Conservation (phyloP, 176 grass and related monocot genomes). For the Triticum dicoccoides region DNA sequence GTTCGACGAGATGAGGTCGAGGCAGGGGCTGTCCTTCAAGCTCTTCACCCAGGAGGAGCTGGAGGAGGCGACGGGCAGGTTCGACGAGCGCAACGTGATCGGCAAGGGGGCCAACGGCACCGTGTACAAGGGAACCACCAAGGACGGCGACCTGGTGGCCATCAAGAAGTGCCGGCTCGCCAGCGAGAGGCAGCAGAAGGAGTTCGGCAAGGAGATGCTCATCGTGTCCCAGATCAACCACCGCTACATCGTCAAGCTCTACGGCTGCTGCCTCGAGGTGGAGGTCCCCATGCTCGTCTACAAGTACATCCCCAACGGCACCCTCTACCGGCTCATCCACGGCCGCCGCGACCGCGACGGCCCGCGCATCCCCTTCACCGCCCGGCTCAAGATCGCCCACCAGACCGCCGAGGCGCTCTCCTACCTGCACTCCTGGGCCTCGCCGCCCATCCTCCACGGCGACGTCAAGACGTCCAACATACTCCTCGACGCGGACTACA, state of each 20-base stretch:
- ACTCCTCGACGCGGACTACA: conserved; percentile 45
- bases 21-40: conserved; percentile 58
- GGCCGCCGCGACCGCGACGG: background rate
- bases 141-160: conserved; percentile 32
- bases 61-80: conserved; percentile 48
- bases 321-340: conserved; percentile 39
- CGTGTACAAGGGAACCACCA: conserved; percentile 62
- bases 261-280: conserved; percentile 67
- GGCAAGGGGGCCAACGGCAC: conserved; percentile 71
- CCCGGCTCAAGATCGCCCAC: conserved; percentile 44
- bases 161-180: conserved; percentile 51
- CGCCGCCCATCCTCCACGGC: conserved; percentile 59
- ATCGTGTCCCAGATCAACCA: conserved; percentile 81
- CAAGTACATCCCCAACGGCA: conserved; percentile 54
- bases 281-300: conserved; percentile 71
- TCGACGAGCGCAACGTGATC: conserved; percentile 54
- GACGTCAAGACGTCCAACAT: conserved; percentile 72
- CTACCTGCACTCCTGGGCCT: conserved; percentile 65
- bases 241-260: conserved; percentile 53
- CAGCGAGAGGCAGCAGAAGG: conserved; percentile 66
- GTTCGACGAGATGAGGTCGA: conserved; percentile 58
- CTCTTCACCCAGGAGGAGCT: conserved; percentile 67
- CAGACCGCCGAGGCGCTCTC: conserved; percentile 60
- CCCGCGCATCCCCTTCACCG: conserved; percentile 12
- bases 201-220: conserved; percentile 79